Base-by-base conservation (phyloP, 495 filamentous ascomycete genomes). In the Penicillium antarcticum region DNA sequence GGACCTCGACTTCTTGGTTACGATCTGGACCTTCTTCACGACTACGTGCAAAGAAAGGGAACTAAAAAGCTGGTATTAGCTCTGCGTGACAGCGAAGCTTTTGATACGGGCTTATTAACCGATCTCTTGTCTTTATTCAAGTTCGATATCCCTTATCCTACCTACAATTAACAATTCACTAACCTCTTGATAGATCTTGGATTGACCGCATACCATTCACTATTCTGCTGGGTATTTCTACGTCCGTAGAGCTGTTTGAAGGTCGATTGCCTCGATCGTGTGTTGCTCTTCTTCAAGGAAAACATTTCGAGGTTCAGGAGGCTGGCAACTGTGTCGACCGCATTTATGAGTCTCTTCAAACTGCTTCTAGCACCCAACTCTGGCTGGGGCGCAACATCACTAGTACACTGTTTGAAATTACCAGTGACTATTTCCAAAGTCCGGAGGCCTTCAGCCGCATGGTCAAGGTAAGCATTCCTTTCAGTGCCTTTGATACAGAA, bases 41-140 rank as follows among this genome's bases (percentile, higher is more conserved):
- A 84, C 24, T 82, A 82, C 60, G 76, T 90, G 12, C 74, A 75
- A 37, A 70, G 70, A 44, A 75, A 81, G 36, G 64, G 70, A 8
- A 78, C 79, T 21, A 71, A 79, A 31, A 82, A 84, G 49, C 75
- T 96, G 26, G 75, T 92, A 7, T 65, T 98, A 17, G 85, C 86
- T 12, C 85, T 98, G 44, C 84, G 89, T 60, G 95, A 97, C 63
- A 95, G 88, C 52, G 95, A 98, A 67, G 92, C 87, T 5, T 97
- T 97, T 62, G 91, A 97, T 60, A 80, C 79, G 31, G 74, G 68
- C n/a, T 67, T 97, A 23, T 69, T 97, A 26, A 83, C 81, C 1
- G 91, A 97, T 64, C 65, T 96, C 23, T 76, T 97, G 34, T 80
- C 80, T 18, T 69, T 97, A 4, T 80, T 97, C 42, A 85, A 82